Evolutionary conservation across 2,329 filamentous ascomycete species (phyloP).

Genomic region (Lachnellula occidentalis): DNA sequence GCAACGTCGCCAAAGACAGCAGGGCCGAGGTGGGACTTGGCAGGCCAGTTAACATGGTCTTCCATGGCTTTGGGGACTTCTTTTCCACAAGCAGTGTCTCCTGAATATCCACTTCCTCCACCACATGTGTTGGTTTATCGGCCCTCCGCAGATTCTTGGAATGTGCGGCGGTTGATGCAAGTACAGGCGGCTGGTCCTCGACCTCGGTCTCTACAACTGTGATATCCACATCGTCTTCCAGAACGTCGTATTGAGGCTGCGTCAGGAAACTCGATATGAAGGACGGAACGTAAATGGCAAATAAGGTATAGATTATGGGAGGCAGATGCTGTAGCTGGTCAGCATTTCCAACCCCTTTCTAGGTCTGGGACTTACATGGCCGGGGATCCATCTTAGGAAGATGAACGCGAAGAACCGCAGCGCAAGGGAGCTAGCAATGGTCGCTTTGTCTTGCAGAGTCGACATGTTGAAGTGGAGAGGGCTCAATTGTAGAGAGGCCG

Average conservation of each 20-base stretch:
- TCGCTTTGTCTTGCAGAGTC: constrained; percentile 25
- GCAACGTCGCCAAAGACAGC: constrained; percentile 61
- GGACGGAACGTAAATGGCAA: constrained; percentile 59
- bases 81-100: constrained; percentile 58
- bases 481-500: background rate
- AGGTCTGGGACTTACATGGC: constrained; percentile 27
- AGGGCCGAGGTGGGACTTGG: constrained; percentile 66
- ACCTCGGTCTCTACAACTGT: constrained; percentile 42
- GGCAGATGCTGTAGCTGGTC: constrained; percentile 30
- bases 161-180: constrained; percentile 23
- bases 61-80: constrained; percentile 50
- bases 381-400: constrained; percentile 53
- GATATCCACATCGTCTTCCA: constrained; percentile 55
- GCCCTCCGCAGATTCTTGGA: constrained; percentile 21
- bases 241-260: constrained; percentile 51
- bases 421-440: constrained; percentile 40
- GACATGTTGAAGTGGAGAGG: constrained; percentile 10
- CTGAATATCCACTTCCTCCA: constrained; percentile 53
- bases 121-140: constrained; percentile 33
- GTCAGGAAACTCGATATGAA: constrained; percentile 55
- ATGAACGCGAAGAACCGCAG: constrained; percentile 48
- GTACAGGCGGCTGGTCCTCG: constrained; percentile 30
- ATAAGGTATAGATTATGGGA: constrained; percentile 51
- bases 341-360: constrained; percentile 4
- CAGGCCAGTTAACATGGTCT: constrained; percentile 67